Base-by-base conservation (phyloP, 805 yeast genomes). In the Teunomyces tritomae region DNA sequence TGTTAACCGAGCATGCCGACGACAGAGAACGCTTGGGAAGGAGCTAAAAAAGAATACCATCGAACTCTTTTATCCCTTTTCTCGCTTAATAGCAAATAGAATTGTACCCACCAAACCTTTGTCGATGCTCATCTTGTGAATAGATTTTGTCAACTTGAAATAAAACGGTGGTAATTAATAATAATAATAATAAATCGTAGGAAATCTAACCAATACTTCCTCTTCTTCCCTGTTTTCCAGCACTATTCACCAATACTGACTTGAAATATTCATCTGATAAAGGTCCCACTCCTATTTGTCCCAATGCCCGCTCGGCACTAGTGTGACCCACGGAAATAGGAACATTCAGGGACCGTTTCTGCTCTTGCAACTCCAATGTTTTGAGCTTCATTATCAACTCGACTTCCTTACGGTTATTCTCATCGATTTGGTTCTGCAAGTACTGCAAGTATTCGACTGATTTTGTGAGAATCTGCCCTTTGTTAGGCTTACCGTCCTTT, bases 241-340 rank as follows among this genome's bases (percentile, higher is more conserved):
- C 51, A 45, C 54, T 47, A 30, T 39, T 45, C 44, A 39, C 50
- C 48, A 53, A 50, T 7, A 50, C 52, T 9, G 44, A 32, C 44
- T 54, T 54, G 51, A 61, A 62, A 44, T 63, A 62, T 6, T 54
- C 55, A 17, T 73, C 82, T 1, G 87, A 83, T 44, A 86, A 64
- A 1, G 92, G 91, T 2, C 95, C 95, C 6, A 87, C 94, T 1
- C 96, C 96, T 42, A 87, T 85, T 56, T 80, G 79, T 0, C 89
- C 83, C 48, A 89, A 68, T 2, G 87, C 89, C 24, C 76, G 66
- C 59, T 88, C 96, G 0, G 96, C 96, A 61, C 89, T 83, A 1
- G 96, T 88, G 55, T 84, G 59, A 1, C 70, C 74, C n/a, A 68
- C 62, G 8, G 62, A 55, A 3, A 63, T 55, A 70, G 59, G 78